These are phyloP conservation scores for Orbilia oligospora DNA, from an alignment of 2,329 filamentous ascomycete species.

Conservation along the genomic window DNA sequence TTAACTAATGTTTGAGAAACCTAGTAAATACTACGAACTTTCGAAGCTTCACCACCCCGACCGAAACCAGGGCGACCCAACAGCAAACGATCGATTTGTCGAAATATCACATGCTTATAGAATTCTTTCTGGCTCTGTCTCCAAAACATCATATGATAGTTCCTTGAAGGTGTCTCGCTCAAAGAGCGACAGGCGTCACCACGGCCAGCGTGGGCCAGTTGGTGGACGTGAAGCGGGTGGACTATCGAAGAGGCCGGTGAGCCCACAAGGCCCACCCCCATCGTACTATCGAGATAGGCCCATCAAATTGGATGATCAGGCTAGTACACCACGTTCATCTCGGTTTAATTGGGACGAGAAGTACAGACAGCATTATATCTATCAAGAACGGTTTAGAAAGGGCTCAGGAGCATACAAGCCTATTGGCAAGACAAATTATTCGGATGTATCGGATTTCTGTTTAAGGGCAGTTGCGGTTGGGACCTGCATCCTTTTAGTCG, in stretches of 20 bases:
- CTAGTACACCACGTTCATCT: constrained; percentile 72
- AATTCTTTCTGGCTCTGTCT: constrained; percentile 79
- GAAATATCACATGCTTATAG: constrained; percentile 87
- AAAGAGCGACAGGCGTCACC: constrained; percentile 67
- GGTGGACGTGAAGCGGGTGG: constrained; percentile 85
- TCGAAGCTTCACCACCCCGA: constrained; percentile 95
- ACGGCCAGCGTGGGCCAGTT: constrained; percentile 74
- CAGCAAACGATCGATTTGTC: constrained; percentile 82
- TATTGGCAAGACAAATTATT: constrained; percentile 1
- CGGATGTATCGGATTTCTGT: constrained; percentile 39
- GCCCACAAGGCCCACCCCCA: constrained; percentile 88
- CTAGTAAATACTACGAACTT: constrained; percentile 80
- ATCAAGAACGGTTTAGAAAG: constrained; percentile 65
- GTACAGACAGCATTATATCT: constrained; percentile 76
- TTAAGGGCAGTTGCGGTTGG: constrained; percentile 51
- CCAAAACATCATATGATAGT: constrained; percentile 85
- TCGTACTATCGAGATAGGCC: constrained; percentile 84
- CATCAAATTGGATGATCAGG: constrained; percentile 71
- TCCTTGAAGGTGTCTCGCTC: constrained; percentile 62
- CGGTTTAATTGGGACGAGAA: constrained; percentile 81
- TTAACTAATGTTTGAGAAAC: neutral
- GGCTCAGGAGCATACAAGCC: constrained; percentile 28
- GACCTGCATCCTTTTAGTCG: constrained; percentile 46
- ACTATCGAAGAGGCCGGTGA: constrained; percentile 80
- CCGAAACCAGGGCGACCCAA: constrained; percentile 82